These are phyloP conservation scores for Bjerkandera adusta DNA, from an alignment of 1,284 basidiomycete genomes.

Conservation along the genomic window DNA sequence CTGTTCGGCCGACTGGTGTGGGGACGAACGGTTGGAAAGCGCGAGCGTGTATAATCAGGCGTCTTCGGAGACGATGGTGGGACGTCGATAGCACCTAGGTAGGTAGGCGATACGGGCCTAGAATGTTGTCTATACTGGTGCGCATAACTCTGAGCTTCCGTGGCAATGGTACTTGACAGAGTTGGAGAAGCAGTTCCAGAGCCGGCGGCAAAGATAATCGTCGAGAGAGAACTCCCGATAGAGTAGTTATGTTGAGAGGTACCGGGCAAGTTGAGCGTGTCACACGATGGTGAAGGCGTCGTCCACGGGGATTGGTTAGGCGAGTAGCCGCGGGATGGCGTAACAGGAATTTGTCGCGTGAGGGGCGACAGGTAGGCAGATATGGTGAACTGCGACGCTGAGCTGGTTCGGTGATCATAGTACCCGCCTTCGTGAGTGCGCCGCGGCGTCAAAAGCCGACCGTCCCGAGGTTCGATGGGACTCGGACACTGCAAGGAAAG, in stretches of 20 bases:
- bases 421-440: constrained; percentile 5
- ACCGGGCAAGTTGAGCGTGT: constrained; percentile 4
- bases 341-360: constrained; percentile 2
- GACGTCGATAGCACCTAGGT: constrained; percentile 1
- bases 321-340: constrained; percentile 1
- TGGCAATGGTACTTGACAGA: constrained; percentile 8
- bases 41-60: not conserved
- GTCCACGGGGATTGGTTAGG: constrained; percentile 1
- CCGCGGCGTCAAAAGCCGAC: constrained; percentile 4
- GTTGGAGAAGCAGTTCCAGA: constrained; percentile 17
- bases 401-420: constrained; percentile 11
- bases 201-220: constrained; percentile 16
- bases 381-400: constrained; percentile 21
- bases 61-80: not conserved
- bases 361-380: constrained; percentile 22
- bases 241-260: constrained; percentile 12
- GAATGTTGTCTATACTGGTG: constrained; percentile 10
- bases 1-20: constrained; percentile 6
- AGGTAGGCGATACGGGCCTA: constrained; percentile 10
- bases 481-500: constrained; percentile 1
- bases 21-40: constrained; percentile 1
- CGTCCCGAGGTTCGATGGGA: no score
- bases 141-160: constrained; percentile 15
- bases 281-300: constrained; percentile 3
- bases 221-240: constrained; percentile 19